Evolutionary conservation across 1,284 basidiomycete species (phyloP), one percentile per base, ranked within the genome.

Genomic region (Phellopilus nigrolimitatus): DNA sequence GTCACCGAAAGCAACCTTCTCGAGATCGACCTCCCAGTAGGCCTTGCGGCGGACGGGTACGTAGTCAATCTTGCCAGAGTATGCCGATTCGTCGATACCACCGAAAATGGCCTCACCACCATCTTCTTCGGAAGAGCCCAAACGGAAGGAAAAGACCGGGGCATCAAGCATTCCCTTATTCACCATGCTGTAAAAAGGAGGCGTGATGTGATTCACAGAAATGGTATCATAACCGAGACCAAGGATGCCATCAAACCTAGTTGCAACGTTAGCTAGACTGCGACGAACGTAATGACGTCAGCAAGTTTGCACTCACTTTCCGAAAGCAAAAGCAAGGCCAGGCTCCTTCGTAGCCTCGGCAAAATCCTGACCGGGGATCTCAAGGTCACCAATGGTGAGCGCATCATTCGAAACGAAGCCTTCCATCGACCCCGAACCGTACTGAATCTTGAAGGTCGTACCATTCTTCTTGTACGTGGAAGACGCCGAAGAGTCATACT

Each of bases 11-110:
- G 72, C 65, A 53, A 97, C 80, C 66, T 85, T 85, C 71, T 91
- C 78, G 22, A 99, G 83, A 68, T 95, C 93, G 52, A 98, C 92
- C 68, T 97, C 92, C 97, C 97, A 99, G 75, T 99, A 99, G 5
- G 94, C 97, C 77, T 91, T 94, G 64, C 94, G 84, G 63, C 95
- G 88, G 53, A 99, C 78, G 51, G 97, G 95, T 24, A 90, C 91
- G 64, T 98, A 99, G 38, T 71, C 66, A 56, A 99, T 79, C 66
- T 87, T 77, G 68, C 95, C 97, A 12, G 70, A 79, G 75, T 88
- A 98, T 49, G 91, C 88, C 33, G 62, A 63, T 24, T 73, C 56
- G 68, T 99, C 95, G 57, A 97, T 80, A 47, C 95, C 97, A 64
- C 97, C 97, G 62, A 99, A 98, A 51, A 88, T 74, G 47, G 88